Evolutionary conservation across 2,329 filamentous ascomycete species (phyloP).

Genomic region (Penicillium sumatraense): DNA sequence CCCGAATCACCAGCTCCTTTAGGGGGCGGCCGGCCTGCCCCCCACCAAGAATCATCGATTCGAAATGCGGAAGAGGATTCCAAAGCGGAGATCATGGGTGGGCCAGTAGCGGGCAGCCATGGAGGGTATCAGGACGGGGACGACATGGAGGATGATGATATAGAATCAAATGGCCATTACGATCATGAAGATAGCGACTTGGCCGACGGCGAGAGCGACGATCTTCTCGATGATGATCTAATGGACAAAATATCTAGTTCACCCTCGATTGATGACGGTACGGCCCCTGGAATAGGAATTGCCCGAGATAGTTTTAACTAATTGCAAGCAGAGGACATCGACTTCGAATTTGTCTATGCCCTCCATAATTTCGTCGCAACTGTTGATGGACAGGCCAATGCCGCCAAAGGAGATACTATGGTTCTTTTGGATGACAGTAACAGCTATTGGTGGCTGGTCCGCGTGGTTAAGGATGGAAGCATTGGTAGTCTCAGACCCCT

Average conservation of each 20-base stretch:
- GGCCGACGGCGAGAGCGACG: constrained; percentile 68
- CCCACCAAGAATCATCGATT: constrained; percentile 85
- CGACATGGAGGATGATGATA: constrained; percentile 30
- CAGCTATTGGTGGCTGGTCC: constrained; percentile 99
- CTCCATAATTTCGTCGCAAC: constrained; percentile 97
- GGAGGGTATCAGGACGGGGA: constrained; percentile 40
- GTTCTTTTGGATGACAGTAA: constrained; percentile 97
- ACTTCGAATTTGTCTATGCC: constrained; percentile 99
- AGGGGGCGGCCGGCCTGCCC: constrained; percentile 64
- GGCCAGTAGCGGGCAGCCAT: constrained; percentile 62
- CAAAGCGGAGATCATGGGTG: constrained; percentile 71
- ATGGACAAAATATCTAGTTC: constrained; percentile 99
- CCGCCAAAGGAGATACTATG: constrained; percentile 98
- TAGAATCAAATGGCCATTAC: constrained; percentile 25
- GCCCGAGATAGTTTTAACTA: constrained; percentile 57
- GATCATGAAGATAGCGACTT: constrained; percentile 53
- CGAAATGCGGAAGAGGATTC: constrained; percentile 78
- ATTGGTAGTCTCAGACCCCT: constrained; percentile 64
- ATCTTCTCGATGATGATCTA: constrained; percentile 86
- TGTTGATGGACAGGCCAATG: constrained; percentile 97
- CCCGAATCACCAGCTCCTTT: constrained; percentile 55
- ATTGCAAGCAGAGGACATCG: constrained; percentile 95
- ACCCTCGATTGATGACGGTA: constrained; percentile 98
- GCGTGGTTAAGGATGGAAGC: constrained; percentile 95
- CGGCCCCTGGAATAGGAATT: constrained; percentile 38